Evolutionary conservation across 345 rosid genomes (phyloP).

Genomic region (Trapa incisa): DNA sequence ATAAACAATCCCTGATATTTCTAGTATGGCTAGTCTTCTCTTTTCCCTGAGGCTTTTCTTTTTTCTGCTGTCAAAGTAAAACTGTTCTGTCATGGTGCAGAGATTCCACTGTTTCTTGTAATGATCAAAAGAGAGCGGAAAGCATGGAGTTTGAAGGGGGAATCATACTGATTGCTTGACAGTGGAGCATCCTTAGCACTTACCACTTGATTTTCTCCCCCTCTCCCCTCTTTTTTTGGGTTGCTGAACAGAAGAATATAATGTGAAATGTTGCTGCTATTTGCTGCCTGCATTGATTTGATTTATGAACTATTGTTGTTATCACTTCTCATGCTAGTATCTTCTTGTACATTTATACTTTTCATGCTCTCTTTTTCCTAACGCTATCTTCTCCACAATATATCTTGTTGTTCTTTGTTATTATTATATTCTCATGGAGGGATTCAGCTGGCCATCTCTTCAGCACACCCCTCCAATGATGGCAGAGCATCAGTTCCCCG

Average conservation of each 20-base stretch:
- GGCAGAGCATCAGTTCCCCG: conserved; percentile 51
- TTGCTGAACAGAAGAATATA: not conserved
- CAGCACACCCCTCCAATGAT: conserved; percentile 28
- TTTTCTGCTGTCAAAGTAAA: conserved; percentile 2
- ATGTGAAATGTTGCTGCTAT: not conserved
- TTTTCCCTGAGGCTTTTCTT: not conserved
- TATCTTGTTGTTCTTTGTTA: not conserved
- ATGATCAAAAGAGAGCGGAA: too few species aligned
- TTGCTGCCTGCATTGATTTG: not conserved
- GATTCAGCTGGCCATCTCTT: too few species aligned
- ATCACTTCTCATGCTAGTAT: too few species aligned
- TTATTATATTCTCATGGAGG: not conserved
- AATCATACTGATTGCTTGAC: not conserved
- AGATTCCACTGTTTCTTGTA: not conserved
- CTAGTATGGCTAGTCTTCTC: not conserved
- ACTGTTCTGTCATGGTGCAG: not conserved
- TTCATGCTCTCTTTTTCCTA: not conserved
- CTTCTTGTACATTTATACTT: too few species aligned
- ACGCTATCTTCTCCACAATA: not conserved
- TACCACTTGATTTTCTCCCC: not conserved
- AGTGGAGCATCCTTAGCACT: not conserved
- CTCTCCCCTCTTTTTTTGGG: too few species aligned
- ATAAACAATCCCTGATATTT: not conserved
- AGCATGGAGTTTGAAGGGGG: not conserved
- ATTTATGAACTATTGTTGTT: not conserved